These are phyloP conservation scores for Ilex asprella DNA, from an alignment of 257 asterid genomes.

Conservation along the genomic window DNA sequence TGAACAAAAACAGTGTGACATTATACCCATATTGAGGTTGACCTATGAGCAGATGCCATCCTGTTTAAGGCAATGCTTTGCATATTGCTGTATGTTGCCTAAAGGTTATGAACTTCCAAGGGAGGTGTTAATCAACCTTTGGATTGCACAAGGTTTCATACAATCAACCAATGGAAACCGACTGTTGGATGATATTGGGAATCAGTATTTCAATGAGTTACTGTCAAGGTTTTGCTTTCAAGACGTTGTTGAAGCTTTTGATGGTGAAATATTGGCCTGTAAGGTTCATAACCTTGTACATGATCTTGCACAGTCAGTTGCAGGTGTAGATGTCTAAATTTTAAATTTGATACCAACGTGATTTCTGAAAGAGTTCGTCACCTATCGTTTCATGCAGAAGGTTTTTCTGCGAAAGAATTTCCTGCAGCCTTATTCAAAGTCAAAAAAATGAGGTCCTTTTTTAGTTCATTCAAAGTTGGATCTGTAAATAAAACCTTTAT, in stretches of 20 bases:
- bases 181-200: slow-evolving; percentile 35
- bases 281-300: slow-evolving; percentile 52
- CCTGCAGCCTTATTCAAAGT: slow-evolving; percentile 18
- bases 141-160: slow-evolving; percentile 54
- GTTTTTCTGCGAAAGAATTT: slow-evolving; percentile 16
- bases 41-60: slow-evolving; percentile 47
- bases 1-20: slow-evolving; percentile 38
- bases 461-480: slow-evolving; percentile 23
- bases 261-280: slow-evolving; percentile 48
- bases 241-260: slow-evolving; percentile 42
- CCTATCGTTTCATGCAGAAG: slow-evolving; percentile 24
- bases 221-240: slow-evolving; percentile 49
- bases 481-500: slow-evolving; percentile 21
- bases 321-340: slow-evolving; percentile 31
- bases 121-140: slow-evolving; percentile 39
- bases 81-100: slow-evolving; percentile 52
- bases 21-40: slow-evolving; percentile 35
- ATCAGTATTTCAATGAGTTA: slow-evolving; percentile 39
- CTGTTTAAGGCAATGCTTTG: slow-evolving; percentile 48
- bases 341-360: slow-evolving; percentile 15
- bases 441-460: slow-evolving; percentile 34
- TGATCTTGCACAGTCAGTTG: slow-evolving; percentile 49
- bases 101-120: slow-evolving; percentile 43
- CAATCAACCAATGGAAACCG: slow-evolving; percentile 15
- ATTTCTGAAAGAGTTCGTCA: slow-evolving; percentile 29